Evolutionary conservation across 495 filamentous ascomycete genomes (phyloP).

Genomic region (Hypoxylon trugodes): DNA sequence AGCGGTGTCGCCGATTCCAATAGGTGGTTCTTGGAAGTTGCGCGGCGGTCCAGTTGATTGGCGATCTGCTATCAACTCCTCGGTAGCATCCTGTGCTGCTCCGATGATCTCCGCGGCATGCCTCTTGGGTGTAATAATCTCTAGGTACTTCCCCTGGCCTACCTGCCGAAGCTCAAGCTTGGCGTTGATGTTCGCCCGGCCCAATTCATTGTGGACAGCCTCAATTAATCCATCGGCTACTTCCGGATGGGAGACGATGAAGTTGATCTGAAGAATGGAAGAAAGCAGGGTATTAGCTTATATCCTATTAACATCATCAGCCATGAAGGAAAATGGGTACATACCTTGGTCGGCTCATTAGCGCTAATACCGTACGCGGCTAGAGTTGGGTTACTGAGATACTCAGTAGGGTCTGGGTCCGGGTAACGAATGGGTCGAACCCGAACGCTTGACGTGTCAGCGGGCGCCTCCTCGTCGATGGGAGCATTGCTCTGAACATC

Average conservation of each 20-base stretch:
- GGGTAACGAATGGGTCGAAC: neutral
- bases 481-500: no score
- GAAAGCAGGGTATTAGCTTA: slow-evolving; percentile 5
- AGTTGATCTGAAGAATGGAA: slow-evolving; percentile 26
- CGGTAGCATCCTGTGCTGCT: slow-evolving; percentile 40
- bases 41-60: neutral
- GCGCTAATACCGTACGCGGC: neutral
- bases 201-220: slow-evolving; percentile 37
- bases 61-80: slow-evolving; percentile 32
- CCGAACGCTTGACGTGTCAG: neutral
- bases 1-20: neutral
- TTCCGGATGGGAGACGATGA: slow-evolving; percentile 35
- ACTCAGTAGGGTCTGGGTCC: neutral
- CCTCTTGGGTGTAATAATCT: slow-evolving; percentile 12
- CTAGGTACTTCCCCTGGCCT: slow-evolving; percentile 14
- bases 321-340: neutral
- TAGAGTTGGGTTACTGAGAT: neutral
- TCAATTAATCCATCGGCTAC: slow-evolving; percentile 24
- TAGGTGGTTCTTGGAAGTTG: slow-evolving; percentile 38
- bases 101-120: slow-evolving; percentile 22
- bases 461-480: no score
- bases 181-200: neutral
- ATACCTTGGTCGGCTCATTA: slow-evolving; percentile 1
- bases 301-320: neutral
- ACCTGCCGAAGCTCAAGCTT: slow-evolving; percentile 21